phyloP scores from a whole-genome alignment of 2,329 filamentous ascomycete species.

The Elsinoe australis region DNA sequence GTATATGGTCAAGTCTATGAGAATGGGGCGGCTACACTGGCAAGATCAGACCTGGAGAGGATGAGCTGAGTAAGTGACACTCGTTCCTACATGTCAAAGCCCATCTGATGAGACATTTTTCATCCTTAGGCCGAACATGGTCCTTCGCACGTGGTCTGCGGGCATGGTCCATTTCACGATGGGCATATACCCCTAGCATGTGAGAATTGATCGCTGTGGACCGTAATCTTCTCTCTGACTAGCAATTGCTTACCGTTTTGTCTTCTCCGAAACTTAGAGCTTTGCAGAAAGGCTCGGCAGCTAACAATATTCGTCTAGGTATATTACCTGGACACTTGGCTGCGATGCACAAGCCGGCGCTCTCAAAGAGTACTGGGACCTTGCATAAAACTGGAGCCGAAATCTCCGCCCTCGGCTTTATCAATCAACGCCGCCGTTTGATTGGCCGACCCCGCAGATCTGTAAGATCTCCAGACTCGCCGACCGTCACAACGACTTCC shows the following conservation, averaged over 20 bases:
- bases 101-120: slow-evolving; percentile 32
- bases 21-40: too few relatives aligned
- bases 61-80: too few relatives aligned
- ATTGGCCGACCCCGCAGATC: slow-evolving; percentile 10
- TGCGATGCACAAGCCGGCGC: too few relatives aligned
- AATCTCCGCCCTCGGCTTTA: slow-evolving; percentile 3
- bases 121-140: slow-evolving; percentile 35
- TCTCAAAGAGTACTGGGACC: background rate
- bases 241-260: background rate
- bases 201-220: slow-evolving; percentile 19
- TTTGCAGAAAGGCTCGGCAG: too few relatives aligned
- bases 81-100: too few relatives aligned
- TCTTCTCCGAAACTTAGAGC: background rate
- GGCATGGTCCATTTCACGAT: slow-evolving; percentile 4
- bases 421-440: background rate
- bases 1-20: too few relatives aligned
- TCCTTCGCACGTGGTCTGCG: slow-evolving; percentile 6
- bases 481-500: slow-evolving; percentile 4
- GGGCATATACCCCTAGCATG: slow-evolving; percentile 6
- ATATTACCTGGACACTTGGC: too few relatives aligned
- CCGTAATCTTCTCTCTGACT: slow-evolving; percentile 24
- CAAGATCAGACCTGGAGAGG: too few relatives aligned
- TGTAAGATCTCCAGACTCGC: background rate
- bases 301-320: too few relatives aligned
- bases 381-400: background rate